A percentile compares a stretch with the other conserved stretches of the same genome.
These are phyloP conservation scores for baker's yeast (Saccharomyces cerevisiae) DNA, from an alignment of 805 yeast genomes.

Conservation along the genomic window DNA sequence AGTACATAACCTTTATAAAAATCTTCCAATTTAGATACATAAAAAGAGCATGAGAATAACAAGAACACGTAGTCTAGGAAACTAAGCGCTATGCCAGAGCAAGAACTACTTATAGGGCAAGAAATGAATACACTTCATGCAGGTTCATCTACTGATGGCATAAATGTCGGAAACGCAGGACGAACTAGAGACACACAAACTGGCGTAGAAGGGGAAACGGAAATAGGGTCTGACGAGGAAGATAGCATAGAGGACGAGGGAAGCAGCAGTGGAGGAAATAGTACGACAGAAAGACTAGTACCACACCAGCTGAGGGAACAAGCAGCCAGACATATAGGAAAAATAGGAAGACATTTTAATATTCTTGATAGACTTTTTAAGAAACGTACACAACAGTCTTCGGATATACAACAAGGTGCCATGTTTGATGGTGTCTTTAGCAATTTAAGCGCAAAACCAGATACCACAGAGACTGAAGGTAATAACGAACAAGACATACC, in stretches of 20 bases:
- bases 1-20: background rate
- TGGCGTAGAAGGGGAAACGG: background rate
- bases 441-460: conserved; percentile 87
- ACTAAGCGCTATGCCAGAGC: background rate
- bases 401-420: conserved; percentile 19
- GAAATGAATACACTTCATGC: background rate
- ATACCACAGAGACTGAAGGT: conserved; percentile 22
- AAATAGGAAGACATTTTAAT: conserved; percentile 33
- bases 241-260: conserved; percentile 2
- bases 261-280: conserved; percentile 1
- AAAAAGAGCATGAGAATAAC: background rate
- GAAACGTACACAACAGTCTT: conserved; percentile 8
- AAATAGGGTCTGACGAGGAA: background rate
- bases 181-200: background rate
- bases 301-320: conserved; percentile 13
- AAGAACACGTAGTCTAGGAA: background rate
- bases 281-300: conserved; percentile 5
- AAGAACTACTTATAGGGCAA: background rate
- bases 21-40: background rate
- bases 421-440: conserved; percentile 81
- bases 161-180: background rate
- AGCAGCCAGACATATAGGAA: conserved; percentile 17
- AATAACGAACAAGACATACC: conserved; percentile 43
- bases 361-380: conserved; percentile 33
- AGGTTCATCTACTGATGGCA: background rate